A percentile compares a stretch with the other conserved stretches of the same genome.
Evolutionary conservation across 2,329 filamentous ascomycete genomes (phyloP).

Genomic region (Paraphaeosphaeria sporulosa): DNA sequence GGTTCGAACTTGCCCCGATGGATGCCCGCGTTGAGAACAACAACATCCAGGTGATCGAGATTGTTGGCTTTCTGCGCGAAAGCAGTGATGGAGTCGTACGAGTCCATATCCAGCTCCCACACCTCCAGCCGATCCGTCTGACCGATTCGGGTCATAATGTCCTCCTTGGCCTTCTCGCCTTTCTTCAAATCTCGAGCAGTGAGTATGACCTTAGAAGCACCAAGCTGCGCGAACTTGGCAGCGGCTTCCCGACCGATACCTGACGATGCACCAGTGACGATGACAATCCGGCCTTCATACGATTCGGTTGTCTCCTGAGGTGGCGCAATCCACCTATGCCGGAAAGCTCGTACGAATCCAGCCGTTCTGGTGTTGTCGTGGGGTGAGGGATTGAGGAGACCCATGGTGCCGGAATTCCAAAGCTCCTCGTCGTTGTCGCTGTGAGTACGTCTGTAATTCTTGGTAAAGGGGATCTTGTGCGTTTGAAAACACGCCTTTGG

Average conservation of each 20-base stretch:
- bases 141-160: constrained; percentile 37
- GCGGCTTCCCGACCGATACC: constrained; percentile 51
- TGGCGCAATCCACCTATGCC: constrained; percentile 42
- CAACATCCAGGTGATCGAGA: constrained; percentile 48
- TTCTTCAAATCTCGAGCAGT: constrained; percentile 46
- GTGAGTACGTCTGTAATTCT: not conserved
- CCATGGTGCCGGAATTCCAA: not conserved
- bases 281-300: constrained; percentile 50
- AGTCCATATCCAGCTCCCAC: constrained; percentile 48
- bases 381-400: not conserved
- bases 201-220: constrained; percentile 49
- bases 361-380: constrained; percentile 25
- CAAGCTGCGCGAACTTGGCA: constrained; percentile 46
- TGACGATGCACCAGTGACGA: constrained; percentile 55
- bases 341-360: constrained; percentile 34
- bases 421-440: not conserved
- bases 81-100: constrained; percentile 41
- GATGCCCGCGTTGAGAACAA: constrained; percentile 51
- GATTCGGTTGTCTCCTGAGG: constrained; percentile 44
- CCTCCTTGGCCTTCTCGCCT: constrained; percentile 43
- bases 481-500: not conserved
- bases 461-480: not conserved
- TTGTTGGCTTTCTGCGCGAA: constrained; percentile 39
- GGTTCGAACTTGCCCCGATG: constrained; percentile 30
- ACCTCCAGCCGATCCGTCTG: constrained; percentile 42